Conservation (phyloP, 768 basidiomycete genomes). For the Panus rudis region DNA sequence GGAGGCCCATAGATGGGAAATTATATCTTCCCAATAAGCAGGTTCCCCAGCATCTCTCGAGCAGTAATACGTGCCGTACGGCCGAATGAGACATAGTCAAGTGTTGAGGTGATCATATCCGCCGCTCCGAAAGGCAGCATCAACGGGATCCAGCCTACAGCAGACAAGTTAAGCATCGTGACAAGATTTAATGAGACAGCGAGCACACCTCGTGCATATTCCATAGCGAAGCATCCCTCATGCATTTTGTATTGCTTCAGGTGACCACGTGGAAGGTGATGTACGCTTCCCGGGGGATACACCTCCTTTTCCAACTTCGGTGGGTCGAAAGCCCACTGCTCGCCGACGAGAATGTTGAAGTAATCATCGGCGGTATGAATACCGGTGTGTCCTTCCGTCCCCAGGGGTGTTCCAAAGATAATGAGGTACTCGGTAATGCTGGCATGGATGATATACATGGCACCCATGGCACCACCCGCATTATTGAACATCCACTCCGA, state of each 20-base stretch:
- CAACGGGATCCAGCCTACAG: slow-evolving; percentile 90
- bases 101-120: slow-evolving; percentile 80
- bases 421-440: slow-evolving; percentile 96
- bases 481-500: slow-evolving; percentile 95
- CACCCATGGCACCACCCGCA: slow-evolving; percentile 96
- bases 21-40: slow-evolving; percentile 84
- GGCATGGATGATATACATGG: slow-evolving; percentile 97
- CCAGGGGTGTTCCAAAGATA: slow-evolving; percentile 92
- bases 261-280: slow-evolving; percentile 73
- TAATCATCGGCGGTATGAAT: slow-evolving; percentile 96
- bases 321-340: slow-evolving; percentile 89
- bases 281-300: slow-evolving; percentile 79
- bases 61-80: slow-evolving; percentile 71
- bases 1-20: too few species aligned
- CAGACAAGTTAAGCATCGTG: neutral
- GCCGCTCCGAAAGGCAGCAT: slow-evolving; percentile 95
- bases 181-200: slow-evolving; percentile 16
- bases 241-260: slow-evolving; percentile 99
- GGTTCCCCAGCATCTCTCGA: slow-evolving; percentile 76
- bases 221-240: slow-evolving; percentile 90
- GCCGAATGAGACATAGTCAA: slow-evolving; percentile 80
- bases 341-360: slow-evolving; percentile 90
- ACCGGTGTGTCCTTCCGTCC: slow-evolving; percentile 94
- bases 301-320: slow-evolving; percentile 80
- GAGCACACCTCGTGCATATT: slow-evolving; percentile 89